Percentiles rank a stretch among this genome's conserved stretches.
Conservation (phyloP, 495 filamentous ascomycete genomes). For the Neurospora sp. region DNA sequence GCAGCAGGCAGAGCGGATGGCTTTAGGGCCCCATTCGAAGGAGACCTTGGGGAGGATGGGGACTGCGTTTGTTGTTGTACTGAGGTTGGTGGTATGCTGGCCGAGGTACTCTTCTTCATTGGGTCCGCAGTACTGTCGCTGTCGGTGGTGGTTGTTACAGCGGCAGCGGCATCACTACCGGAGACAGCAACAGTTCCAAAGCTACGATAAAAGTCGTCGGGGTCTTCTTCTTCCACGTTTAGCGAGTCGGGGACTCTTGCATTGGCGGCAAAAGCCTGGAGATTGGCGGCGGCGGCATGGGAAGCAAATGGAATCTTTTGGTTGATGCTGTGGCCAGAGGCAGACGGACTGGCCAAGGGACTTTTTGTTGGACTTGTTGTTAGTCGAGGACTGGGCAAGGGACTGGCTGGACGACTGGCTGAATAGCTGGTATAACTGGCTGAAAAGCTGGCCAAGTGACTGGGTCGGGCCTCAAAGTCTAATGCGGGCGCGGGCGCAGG, state of each 20-base stretch:
- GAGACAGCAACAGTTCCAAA: slow-evolving; percentile 1
- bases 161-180: neutral
- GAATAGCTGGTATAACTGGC: neutral
- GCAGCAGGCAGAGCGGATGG: slow-evolving; percentile 8
- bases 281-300: slow-evolving; percentile 29
- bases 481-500: neutral
- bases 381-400: neutral
- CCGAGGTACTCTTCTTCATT: slow-evolving; percentile 20
- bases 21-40: neutral
- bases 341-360: neutral
- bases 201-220: slow-evolving; percentile 45
- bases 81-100: neutral
- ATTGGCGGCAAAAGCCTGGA: slow-evolving; percentile 23
- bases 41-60: neutral
- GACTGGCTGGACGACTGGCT: neutral
- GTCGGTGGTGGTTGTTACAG: neutral
- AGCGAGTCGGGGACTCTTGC: slow-evolving; percentile 19
- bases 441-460: neutral
- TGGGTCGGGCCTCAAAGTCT: neutral
- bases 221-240: slow-evolving; percentile 22
- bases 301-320: slow-evolving; percentile 16
- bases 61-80: neutral
- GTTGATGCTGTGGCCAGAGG: neutral
- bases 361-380: neutral
- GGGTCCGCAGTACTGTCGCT: neutral